phyloP scores from a whole-genome alignment of 2,329 filamentous ascomycete species.

The Pseudomassariella vexata region DNA sequence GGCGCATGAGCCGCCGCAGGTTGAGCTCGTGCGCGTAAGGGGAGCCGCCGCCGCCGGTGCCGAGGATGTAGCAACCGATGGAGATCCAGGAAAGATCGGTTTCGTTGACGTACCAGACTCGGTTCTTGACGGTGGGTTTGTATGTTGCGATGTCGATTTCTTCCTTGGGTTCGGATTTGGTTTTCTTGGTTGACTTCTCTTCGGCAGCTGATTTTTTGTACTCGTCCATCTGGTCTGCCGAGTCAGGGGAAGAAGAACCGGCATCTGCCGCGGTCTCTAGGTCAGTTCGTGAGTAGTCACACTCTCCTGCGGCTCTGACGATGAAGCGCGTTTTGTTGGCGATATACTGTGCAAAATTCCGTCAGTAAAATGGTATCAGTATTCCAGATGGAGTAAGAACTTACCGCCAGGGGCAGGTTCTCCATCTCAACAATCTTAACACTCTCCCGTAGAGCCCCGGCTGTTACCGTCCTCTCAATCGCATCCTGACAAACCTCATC shows the following conservation, averaged over 20 bases:
- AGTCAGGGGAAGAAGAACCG: conserved; percentile 9
- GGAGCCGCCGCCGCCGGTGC: conserved; percentile 54
- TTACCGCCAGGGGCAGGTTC: conserved; percentile 44
- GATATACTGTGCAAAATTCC: conserved; percentile 45
- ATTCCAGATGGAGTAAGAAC: conserved; percentile 4
- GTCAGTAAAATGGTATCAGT: conserved; percentile 1
- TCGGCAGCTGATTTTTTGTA: conserved; percentile 16
- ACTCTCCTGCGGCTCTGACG: conserved; percentile 53
- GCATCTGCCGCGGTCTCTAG: no score
- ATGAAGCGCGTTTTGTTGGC: conserved; percentile 50
- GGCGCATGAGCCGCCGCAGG: conserved; percentile 42
- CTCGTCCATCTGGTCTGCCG: conserved; percentile 13
- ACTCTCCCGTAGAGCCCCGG: conserved; percentile 37
- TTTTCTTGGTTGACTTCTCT: conserved; percentile 6
- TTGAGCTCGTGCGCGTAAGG: conserved; percentile 47
- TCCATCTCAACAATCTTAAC: conserved; percentile 47
- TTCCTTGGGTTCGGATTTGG: conserved; percentile 9
- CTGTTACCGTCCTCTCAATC: conserved; percentile 35
- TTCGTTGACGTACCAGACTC: conserved; percentile 52
- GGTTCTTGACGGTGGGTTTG: conserved; percentile 41
- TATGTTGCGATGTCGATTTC: conserved; percentile 30
- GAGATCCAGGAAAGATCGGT: conserved; percentile 52
- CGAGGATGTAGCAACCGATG: conserved; percentile 55
- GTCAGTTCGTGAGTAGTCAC: conserved; percentile 36
- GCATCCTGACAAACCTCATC: conserved; percentile 33